These are phyloP conservation scores for Ogataea paraovalis DNA, from an alignment of 805 yeast species.

Conservation along the genomic window DNA sequence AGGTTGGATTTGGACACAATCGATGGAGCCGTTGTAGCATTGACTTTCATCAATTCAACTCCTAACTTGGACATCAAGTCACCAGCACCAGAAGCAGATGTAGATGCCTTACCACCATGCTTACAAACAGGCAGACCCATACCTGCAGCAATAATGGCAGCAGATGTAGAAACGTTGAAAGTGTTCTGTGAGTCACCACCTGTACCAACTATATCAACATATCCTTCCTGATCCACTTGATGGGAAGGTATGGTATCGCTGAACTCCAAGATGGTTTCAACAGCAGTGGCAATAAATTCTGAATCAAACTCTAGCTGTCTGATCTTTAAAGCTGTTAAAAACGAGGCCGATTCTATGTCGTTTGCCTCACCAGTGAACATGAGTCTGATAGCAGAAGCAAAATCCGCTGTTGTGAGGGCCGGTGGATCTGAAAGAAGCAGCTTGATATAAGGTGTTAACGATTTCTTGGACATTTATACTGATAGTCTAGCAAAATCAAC, in stretches of 20 bases:
- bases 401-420: slow-evolving; percentile 57
- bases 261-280: slow-evolving; percentile 62
- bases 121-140: slow-evolving; percentile 78
- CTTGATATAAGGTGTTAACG: slow-evolving; percentile 56
- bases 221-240: slow-evolving; percentile 45
- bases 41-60: slow-evolving; percentile 71
- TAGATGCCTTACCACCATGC: slow-evolving; percentile 97
- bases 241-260: slow-evolving; percentile 51
- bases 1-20: slow-evolving; percentile 49
- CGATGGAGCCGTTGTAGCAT: slow-evolving; percentile 53
- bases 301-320: slow-evolving; percentile 78
- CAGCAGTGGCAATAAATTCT: slow-evolving; percentile 82
- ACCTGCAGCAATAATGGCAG: slow-evolving; percentile 94
- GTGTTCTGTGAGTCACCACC: slow-evolving; percentile 99
- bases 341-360: slow-evolving; percentile 71
- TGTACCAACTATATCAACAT: slow-evolving; percentile 92
- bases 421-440: slow-evolving; percentile 60
- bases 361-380: slow-evolving; percentile 59
- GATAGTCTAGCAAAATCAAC: too few species aligned
- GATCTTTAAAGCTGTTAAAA: slow-evolving; percentile 71
- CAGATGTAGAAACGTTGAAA: slow-evolving; percentile 90
- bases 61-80: slow-evolving; percentile 82
- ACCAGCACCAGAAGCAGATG: slow-evolving; percentile 91
- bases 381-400: slow-evolving; percentile 55
- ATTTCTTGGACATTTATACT: slow-evolving; percentile 15